Evolutionary conservation across 108 stramenopile species (phyloP), one percentile per base, ranked within the genome.

Genomic region (Skeletonema menzelii): DNA sequence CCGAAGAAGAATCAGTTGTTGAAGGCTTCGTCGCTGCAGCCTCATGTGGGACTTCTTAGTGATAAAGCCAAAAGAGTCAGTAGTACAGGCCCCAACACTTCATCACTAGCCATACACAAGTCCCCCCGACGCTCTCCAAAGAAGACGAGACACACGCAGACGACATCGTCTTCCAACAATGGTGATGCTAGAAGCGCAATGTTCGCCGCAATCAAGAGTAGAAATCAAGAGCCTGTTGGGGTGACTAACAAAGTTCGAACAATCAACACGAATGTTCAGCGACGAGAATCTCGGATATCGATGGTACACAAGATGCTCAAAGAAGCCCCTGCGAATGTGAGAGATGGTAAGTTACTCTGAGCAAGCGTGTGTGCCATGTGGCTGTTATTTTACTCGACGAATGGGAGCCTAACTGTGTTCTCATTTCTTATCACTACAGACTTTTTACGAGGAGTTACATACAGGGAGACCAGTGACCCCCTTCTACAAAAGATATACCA

Each of bases 231-330:
- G 17, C 26, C 65, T 19, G 59, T 72, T 47, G 73, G 61, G 35
- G 67, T 69, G 37, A 26, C 67, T 6, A 38, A 69, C 14, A 56
- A 27, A 57, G 53, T 69, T 5, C 26, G 28, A 37, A 37, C 56
- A 31, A 59, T 69, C 56, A 27, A 69, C 67, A 69, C 15, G 26
- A 69, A 35, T 30, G 56, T 40, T 13, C 38, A 26, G 57, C 6
- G 42, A 22, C 63, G 69, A 56, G 60, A 69, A 65, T 94, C 93
- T 3, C 69, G 91, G 24, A 84, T 94, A 20, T 67, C 87, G 15
- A 81, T 94, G 80, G 93, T 94, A 26, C 90, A 91, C 46, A 67
- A 87, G 53, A 88, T 94, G 88, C 72, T 91, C 22, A 80, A 88
- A 35, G 67, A 85, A 47, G 93, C 89, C 2, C 78, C 84, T 13